Evolutionary conservation across 208 protist genomes (phyloP), one percentile per base, ranked within the genome.

Genomic region (Leishmania amazonensis): DNA sequence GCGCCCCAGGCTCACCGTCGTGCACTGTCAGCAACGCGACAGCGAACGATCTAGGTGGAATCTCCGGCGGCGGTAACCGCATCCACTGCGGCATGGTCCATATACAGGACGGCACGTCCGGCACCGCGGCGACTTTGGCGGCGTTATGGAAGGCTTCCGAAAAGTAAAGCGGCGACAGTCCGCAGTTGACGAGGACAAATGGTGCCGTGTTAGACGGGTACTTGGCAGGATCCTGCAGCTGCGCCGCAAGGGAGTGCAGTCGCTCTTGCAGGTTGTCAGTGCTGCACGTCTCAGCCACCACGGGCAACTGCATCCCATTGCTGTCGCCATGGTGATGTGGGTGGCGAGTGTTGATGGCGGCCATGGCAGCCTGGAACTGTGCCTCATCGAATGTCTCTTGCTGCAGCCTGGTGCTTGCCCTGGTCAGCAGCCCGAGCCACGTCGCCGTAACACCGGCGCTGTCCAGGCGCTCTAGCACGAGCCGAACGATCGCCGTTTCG

Each of bases 171-270:
- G 87, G 83, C 8, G 79, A 76, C 17, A 87, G 72, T 40, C 89
- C 83, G 70, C 87, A 91, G 82, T 91, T 91, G 15, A 87, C 81
- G 28, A 91, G 78, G 13, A 88, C 81, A 49, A 88, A 84, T 24
- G 83, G 83, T 11, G 51, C 45, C 28, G 71, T 83, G 79, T 60
- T 80, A 17, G 76, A 19, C 6, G 67, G 42, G 17, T 73, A 35
- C 28, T 45, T 68, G 19, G 80, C 21, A 0, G 58, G 31, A 35
- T 38, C 31, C 31, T 87, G 72, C 51, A 88, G 80, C 38, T 80
- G 54, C 3, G 68, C 74, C 21, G 85, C 80, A 31, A 89, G 76
- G 35, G 58, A 47, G 5, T 78, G 65, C 49, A 84, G 71, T 74
- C 65, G 75, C 24, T 87, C 77, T 31, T 88, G 73, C 65, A 93